These are phyloP conservation scores for Coniochaeta sp. DNA, from an alignment of 2,329 filamentous ascomycete genomes.

Conservation along the genomic window DNA sequence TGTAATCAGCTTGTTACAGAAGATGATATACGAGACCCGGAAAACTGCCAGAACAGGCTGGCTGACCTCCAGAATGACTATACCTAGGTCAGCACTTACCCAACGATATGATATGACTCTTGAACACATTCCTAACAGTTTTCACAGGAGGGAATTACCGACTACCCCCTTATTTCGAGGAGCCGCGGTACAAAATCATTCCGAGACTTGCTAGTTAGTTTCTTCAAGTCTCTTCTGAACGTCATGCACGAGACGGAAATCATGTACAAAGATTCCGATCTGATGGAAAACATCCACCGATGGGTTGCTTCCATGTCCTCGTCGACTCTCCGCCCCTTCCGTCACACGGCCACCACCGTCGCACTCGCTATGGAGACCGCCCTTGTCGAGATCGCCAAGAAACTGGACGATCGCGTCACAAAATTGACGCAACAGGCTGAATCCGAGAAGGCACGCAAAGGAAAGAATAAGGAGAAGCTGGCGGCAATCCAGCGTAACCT, in stretches of 20 bases:
- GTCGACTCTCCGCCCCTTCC: conserved; percentile 78
- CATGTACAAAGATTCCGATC: conserved; percentile 66
- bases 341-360: conserved; percentile 86
- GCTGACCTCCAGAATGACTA: conserved; percentile 84
- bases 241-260: conserved; percentile 76
- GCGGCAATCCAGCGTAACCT: conserved; percentile 66
- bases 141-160: conserved; percentile 63
- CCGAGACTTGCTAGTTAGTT: conserved; percentile 67
- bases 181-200: conserved; percentile 71
- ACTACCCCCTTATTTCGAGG: conserved; percentile 86
- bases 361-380: conserved; percentile 73
- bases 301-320: conserved; percentile 93
- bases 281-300: conserved; percentile 82
- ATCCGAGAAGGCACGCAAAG: conserved; percentile 62
- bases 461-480: conserved; percentile 67
- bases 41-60: conserved; percentile 73
- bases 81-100: conserved; percentile 53
- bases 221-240: conserved; percentile 70
- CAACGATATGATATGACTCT: not conserved
- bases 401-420: conserved; percentile 52
- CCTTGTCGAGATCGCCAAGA: conserved; percentile 46
- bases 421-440: conserved; percentile 74
- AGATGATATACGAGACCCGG: conserved; percentile 82
- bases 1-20: conserved; percentile 71
- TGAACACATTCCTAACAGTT: not conserved